Evolutionary conservation across 352 stramenopile species (phyloP), one percentile per base, ranked within the genome.

Genomic region (Paralagenidium karlingii): DNA sequence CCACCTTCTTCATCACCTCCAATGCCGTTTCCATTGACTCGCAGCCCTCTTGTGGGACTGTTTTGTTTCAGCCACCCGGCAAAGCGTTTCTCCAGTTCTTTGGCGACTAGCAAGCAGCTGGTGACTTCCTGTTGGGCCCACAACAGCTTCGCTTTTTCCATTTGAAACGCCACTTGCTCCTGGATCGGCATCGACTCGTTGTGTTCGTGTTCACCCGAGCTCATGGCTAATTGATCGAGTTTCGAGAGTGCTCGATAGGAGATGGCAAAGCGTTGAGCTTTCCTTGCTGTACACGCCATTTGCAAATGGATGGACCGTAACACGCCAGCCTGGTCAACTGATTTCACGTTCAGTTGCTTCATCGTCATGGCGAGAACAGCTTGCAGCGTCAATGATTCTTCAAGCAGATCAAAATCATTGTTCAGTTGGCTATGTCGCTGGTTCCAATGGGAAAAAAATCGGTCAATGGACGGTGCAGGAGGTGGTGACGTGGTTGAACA

Each of bases 91-190:
- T 52, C 59, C 15, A 86, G 40, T 3, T 69, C 52, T 25, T 89
- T 82, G 0, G 69, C 73, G 2, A 63, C 68, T 63, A 60, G 82
- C 24, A 93, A 81, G 10, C 76, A 76, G 55, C 74, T 86, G 2
- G 69, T 57, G 13, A 53, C 49, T 38, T 93, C 79, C 11, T 64
- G 57, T 20, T 88, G 66, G n/a, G 51, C 73, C 73, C 76, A 93
- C 8, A 87, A 45, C 10, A 90, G 43, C 43, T 86, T 85, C 2
- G 76, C 69, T 20, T 80, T 81, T 41, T 90, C 62, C 47, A 88
- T 38, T 26, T 86, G 58, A 1, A 93, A 58, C 21, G 79, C 69
- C 13, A 60, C 49, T 39, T 86, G 53, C 9, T 76, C 58, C 38
- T 55, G 60, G 47, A 85, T 87, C 1, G 74, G 63, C 11, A 89